Conservation (phyloP, 257 asterid species). For the Salvia rosmarinus region DNA sequence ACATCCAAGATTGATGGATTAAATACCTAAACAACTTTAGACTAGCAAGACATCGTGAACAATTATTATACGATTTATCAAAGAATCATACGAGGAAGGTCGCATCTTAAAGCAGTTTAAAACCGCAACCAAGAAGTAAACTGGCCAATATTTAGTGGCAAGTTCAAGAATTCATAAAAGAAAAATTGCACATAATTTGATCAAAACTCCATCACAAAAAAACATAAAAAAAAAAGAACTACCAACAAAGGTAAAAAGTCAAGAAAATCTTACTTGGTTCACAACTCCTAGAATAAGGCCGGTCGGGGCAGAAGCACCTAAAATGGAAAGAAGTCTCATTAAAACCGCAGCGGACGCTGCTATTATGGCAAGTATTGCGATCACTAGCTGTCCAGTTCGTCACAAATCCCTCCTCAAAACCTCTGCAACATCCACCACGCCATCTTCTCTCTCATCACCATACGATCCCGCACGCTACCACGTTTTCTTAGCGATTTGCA, state of each 20-base stretch:
- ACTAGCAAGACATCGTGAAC: no score
- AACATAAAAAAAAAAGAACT: not conserved
- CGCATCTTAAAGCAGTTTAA: not conserved
- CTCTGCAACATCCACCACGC: constrained; percentile 25
- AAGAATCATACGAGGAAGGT: no score
- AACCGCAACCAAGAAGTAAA: not conserved
- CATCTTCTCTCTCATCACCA: constrained; percentile 25
- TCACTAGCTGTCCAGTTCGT: constrained; percentile 54
- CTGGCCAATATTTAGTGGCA: not conserved
- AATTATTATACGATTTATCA: no score
- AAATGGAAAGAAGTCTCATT: constrained; percentile 24
- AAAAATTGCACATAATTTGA: not conserved
- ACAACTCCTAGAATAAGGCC: constrained; percentile 56
- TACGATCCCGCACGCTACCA: constrained; percentile 53
- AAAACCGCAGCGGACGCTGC: constrained; percentile 71
- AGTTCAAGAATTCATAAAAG: not conserved
- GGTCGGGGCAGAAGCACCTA: constrained; percentile 60
- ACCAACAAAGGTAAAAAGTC: not conserved
- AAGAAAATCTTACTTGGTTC: constrained; percentile 45
- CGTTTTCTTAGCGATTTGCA: constrained; percentile 38
- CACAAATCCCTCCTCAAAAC: constrained; percentile 56
- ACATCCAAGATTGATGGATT: no score
- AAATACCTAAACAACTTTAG: no score
- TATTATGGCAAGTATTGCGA: constrained; percentile 42
- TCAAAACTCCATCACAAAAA: not conserved